phyloP scores from a whole-genome alignment of 331 rosid species.

The Rosa hybrid region DNA sequence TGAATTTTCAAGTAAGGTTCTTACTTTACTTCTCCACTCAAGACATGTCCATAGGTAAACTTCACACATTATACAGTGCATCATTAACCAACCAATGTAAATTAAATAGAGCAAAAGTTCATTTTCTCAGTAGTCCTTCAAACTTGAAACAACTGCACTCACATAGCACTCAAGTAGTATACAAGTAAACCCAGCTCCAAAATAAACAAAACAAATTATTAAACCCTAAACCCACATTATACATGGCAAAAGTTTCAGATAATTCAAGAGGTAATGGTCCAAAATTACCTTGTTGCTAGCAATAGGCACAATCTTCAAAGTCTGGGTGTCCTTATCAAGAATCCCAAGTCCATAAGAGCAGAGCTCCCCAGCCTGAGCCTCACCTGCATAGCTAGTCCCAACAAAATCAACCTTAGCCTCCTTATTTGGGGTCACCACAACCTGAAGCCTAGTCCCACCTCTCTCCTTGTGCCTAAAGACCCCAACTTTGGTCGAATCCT shows the following conservation, averaged over 20 bases:
- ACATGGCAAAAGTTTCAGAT: neutral
- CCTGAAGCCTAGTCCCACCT: slow-evolving; percentile 58
- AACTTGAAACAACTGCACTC: no score
- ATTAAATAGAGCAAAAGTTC: no score
- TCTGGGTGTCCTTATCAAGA: slow-evolving; percentile 67
- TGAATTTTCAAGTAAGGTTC: neutral
- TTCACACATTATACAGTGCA: neutral
- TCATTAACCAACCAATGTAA: neutral
- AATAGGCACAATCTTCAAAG: slow-evolving; percentile 60
- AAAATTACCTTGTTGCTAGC: slow-evolving; percentile 64
- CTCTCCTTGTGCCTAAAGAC: slow-evolving; percentile 46
- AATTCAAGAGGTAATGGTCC: neutral
- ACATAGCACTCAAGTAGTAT: neutral
- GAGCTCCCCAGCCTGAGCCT: slow-evolving; percentile 65
- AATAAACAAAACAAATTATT: neutral
- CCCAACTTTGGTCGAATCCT: slow-evolving; percentile 34
- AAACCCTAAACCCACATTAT: neutral
- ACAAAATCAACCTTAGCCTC: slow-evolving; percentile 70
- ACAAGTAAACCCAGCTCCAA: neutral
- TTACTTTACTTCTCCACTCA: neutral
- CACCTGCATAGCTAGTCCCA: slow-evolving; percentile 71
- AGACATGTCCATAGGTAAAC: neutral
- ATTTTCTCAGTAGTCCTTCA: no score
- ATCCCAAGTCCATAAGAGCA: slow-evolving; percentile 69
- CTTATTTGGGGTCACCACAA: slow-evolving; percentile 63